These are phyloP conservation scores for Astrephomene gubernaculifera DNA, from an alignment of 139 green algal species.

Conservation along the genomic window DNA sequence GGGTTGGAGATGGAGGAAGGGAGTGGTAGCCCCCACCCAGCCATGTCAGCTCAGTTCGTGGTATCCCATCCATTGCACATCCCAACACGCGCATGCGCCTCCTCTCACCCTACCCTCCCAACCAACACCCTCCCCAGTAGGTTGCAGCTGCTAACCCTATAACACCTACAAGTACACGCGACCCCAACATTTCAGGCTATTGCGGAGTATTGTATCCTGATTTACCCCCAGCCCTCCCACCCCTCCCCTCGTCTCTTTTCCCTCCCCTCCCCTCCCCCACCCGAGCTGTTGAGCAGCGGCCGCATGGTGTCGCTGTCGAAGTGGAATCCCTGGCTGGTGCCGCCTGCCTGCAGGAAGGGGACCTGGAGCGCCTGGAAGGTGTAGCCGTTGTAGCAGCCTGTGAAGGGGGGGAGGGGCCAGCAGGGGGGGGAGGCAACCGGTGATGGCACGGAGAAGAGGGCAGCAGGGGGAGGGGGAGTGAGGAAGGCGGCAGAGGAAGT, in stretches of 20 bases:
- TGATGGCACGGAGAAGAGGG: background rate
- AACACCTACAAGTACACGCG: too few species aligned
- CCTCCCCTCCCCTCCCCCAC: background rate
- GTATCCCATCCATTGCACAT: too few species aligned
- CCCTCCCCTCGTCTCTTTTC: background rate
- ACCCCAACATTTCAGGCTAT: too few species aligned
- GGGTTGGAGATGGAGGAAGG: too few species aligned
- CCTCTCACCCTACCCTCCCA: too few species aligned
- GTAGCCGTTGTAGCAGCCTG: conserved; percentile 40
- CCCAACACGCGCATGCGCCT: too few species aligned
- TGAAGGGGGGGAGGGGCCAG: background rate
- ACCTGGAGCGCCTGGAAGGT: conserved; percentile 20
- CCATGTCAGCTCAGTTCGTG: too few species aligned
- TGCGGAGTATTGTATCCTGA: too few species aligned
- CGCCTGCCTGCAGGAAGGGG: conserved; percentile 28
- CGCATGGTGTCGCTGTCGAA: conserved; percentile 24
- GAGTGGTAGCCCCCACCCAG: too few species aligned
- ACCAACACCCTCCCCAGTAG: too few species aligned
- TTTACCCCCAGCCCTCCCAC: background rate
- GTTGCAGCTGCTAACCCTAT: too few species aligned
- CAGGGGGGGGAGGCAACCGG: background rate
- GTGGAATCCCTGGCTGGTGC: conserved; percentile 41
- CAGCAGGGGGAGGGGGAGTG: background rate
- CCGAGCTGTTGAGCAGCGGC: conserved; percentile 13
- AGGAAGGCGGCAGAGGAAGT: too few species aligned